Evolutionary conservation across 257 asterid species (phyloP).

Genomic region (Lantana camara): DNA sequence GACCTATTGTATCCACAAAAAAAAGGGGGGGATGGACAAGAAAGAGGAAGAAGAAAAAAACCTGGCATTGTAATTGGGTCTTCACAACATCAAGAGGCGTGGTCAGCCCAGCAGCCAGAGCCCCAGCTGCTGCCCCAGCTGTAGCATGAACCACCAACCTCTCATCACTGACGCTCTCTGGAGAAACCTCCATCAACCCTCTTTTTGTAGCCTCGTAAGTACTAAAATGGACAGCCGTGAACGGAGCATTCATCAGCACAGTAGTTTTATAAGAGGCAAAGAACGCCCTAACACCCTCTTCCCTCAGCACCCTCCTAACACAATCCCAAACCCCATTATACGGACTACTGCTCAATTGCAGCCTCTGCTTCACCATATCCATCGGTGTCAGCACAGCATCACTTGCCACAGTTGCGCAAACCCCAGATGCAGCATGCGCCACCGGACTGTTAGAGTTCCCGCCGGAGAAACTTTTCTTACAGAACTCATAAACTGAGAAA

Average conservation of each 20-base stretch:
- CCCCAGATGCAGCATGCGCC: constrained; percentile 84
- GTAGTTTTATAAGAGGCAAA: constrained; percentile 87
- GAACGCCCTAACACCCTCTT: constrained; percentile 82
- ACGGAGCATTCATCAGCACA: constrained; percentile 94
- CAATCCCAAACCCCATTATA: constrained; percentile 88
- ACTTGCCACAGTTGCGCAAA: constrained; percentile 85
- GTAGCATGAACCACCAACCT: constrained; percentile 82
- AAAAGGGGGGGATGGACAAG: too few relatives aligned
- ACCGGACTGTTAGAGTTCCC: constrained; percentile 66
- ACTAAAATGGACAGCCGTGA: constrained; percentile 89
- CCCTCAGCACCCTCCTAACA: constrained; percentile 67
- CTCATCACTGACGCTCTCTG: constrained; percentile 66
- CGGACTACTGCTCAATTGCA: constrained; percentile 80
- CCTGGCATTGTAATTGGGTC: constrained; percentile 99
- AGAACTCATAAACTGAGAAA: constrained; percentile 80
- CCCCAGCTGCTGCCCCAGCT: constrained; percentile 98
- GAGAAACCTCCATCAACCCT: constrained; percentile 69
- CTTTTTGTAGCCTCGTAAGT: constrained; percentile 87
- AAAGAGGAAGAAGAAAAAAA: constrained; percentile 19
- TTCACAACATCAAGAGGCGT: constrained; percentile 97
- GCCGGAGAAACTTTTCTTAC: constrained; percentile 67
- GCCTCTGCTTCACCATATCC: constrained; percentile 99
- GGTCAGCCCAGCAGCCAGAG: constrained; percentile 77
- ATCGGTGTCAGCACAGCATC: constrained; percentile 92
- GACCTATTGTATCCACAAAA: too few relatives aligned